These are phyloP conservation scores for Colletotrichum trifolii DNA, from an alignment of 2,329 filamentous ascomycete species.

Conservation along the genomic window DNA sequence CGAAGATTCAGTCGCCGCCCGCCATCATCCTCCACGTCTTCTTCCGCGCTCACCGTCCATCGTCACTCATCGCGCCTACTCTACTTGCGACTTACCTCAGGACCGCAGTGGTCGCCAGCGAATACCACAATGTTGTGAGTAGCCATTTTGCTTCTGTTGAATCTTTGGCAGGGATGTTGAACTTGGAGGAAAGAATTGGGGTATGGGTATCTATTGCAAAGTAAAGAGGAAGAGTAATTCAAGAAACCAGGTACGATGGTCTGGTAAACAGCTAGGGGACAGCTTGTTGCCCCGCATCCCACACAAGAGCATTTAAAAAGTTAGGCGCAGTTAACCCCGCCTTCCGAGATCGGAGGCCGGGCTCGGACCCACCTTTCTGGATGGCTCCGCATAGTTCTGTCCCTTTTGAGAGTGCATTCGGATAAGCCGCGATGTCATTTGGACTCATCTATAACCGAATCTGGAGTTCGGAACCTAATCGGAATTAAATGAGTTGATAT, in stretches of 20 bases:
- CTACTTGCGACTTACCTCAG: constrained; percentile 68
- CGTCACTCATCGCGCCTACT: too few species aligned
- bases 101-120: constrained; percentile 85
- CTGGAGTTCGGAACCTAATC: too few species aligned
- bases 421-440: too few species aligned
- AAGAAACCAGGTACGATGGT: not conserved
- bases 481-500: too few species aligned
- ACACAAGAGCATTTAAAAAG: constrained; percentile 34
- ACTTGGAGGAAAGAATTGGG: constrained; percentile 19
- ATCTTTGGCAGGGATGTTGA: constrained; percentile 7
- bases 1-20: too few species aligned
- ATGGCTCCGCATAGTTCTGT: too few species aligned
- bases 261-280: constrained; percentile 5
- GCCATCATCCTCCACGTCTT: too few species aligned
- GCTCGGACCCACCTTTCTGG: too few species aligned
- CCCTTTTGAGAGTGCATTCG: too few species aligned
- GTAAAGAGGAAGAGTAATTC: not conserved
- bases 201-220: constrained; percentile 18
- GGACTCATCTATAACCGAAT: too few species aligned
- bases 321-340: constrained; percentile 45
- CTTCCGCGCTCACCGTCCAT: too few species aligned
- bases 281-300: constrained; percentile 36
- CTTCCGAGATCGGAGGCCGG: constrained; percentile 50
- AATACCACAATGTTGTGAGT: constrained; percentile 84
- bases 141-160: constrained; percentile 63